phyloP scores from a whole-genome alignment of 2,329 filamentous ascomycete genomes.

The Blastomyces emzantsi region DNA sequence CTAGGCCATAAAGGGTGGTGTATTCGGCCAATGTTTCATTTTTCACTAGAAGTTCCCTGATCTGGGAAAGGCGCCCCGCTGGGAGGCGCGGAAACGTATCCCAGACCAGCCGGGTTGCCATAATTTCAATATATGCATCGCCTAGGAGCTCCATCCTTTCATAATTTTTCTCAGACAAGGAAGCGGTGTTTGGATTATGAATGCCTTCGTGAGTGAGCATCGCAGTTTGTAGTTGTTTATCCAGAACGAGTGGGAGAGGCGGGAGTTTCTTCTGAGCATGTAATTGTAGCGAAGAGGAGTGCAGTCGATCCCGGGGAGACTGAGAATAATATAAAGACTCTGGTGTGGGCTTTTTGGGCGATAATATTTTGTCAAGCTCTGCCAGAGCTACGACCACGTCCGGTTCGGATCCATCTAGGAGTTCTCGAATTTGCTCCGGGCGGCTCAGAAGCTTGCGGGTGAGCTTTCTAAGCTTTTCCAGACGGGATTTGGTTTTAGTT shows the following conservation, averaged over 20 bases:
- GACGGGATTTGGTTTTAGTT: constrained; percentile 15
- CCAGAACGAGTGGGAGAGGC: constrained; percentile 49
- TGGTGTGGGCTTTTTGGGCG: not conserved
- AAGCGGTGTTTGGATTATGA: constrained; percentile 16
- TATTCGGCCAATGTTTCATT: constrained; percentile 69
- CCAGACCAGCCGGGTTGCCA: constrained; percentile 67
- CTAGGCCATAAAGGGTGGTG: constrained; percentile 60
- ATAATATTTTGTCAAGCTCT: constrained; percentile 20
- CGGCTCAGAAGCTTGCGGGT: constrained; percentile 19
- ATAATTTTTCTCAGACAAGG: constrained; percentile 47
- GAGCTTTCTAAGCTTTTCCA: constrained; percentile 19
- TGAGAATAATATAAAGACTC: not conserved
- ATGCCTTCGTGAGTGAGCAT: constrained; percentile 59
- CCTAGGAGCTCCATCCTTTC: constrained; percentile 84
- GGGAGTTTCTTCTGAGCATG: constrained; percentile 15
- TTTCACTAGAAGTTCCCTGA: constrained; percentile 70
- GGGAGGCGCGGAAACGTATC: constrained; percentile 57
- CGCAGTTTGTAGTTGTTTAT: constrained; percentile 51
- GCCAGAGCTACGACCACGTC: constrained; percentile 19
- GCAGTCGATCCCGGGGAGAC: not conserved
- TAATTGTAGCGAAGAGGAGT: not conserved
- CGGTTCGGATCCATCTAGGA: constrained; percentile 13
- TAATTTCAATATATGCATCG: constrained; percentile 73
- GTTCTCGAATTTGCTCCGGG: constrained; percentile 13
- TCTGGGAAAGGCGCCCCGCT: constrained; percentile 61